phyloP scores from a whole-genome alignment of 495 filamentous ascomycete genomes.

The Parachaetomium inaequale region DNA sequence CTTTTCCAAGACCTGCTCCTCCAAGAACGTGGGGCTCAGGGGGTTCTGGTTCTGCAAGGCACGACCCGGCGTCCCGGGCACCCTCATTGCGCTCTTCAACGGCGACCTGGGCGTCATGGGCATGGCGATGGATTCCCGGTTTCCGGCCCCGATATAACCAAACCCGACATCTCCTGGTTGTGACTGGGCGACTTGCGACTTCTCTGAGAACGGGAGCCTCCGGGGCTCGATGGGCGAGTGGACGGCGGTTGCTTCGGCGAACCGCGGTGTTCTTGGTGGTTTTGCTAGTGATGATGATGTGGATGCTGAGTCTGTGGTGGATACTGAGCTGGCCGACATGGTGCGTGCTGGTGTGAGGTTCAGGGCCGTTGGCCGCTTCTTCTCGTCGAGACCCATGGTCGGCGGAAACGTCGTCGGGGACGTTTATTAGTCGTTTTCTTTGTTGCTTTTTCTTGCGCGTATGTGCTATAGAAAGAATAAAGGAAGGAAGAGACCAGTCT shows the following conservation, averaged over 20 bases:
- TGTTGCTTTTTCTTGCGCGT: slow-evolving; percentile 22
- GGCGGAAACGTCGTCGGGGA: slow-evolving; percentile 26
- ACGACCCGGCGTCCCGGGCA: slow-evolving; percentile 72
- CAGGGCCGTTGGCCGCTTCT: slow-evolving; percentile 49
- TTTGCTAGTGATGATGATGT: slow-evolving; percentile 59
- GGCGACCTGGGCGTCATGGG: slow-evolving; percentile 67
- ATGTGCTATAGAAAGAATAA: slow-evolving; percentile 16
- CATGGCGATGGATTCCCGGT: slow-evolving; percentile 45
- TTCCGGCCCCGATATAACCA: slow-evolving; percentile 71
- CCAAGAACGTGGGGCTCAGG: slow-evolving; percentile 82
- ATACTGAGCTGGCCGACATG: slow-evolving; percentile 51
- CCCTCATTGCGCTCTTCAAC: slow-evolving; percentile 80
- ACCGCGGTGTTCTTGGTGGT: slow-evolving; percentile 76
- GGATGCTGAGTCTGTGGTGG: slow-evolving; percentile 52
- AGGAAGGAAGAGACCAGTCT: slow-evolving; percentile 38
- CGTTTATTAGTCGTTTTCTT: slow-evolving; percentile 20
- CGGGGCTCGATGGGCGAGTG: slow-evolving; percentile 72
- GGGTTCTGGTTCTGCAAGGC: slow-evolving; percentile 60
- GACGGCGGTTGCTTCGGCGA: slow-evolving; percentile 85
- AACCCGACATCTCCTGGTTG: slow-evolving; percentile 85
- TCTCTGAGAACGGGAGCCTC: slow-evolving; percentile 64
- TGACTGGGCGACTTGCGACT: slow-evolving; percentile 55
- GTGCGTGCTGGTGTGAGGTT: slow-evolving; percentile 46
- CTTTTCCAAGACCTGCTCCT: slow-evolving; percentile 80
- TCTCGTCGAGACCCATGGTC: slow-evolving; percentile 39